These are phyloP conservation scores for Histomonas meleagridis DNA, from an alignment of 208 protist species.

Conservation along the genomic window DNA sequence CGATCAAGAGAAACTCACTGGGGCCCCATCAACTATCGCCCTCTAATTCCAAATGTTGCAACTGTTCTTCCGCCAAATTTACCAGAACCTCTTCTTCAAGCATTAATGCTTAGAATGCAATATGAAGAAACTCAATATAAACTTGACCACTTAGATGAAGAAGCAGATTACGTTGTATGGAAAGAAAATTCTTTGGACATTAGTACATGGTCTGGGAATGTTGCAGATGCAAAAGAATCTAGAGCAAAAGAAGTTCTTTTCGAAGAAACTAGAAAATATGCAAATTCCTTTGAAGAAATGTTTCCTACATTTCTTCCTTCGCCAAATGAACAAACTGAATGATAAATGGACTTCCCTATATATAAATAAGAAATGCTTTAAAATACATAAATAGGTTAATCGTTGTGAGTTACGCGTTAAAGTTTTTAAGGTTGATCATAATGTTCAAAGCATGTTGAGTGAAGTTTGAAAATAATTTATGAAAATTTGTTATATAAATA, in stretches of 20 bases:
- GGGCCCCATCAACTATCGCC: neutral
- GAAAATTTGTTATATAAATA: too few species aligned
- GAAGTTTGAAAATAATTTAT: too few species aligned
- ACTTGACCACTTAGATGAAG: neutral
- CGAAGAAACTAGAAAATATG: too few species aligned
- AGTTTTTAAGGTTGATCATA: too few species aligned
- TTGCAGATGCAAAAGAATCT: neutral
- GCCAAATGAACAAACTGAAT: too few species aligned
- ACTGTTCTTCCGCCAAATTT: neutral
- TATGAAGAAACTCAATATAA: slow-evolving; percentile 17
- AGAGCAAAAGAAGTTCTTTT: neutral
- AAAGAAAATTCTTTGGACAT: neutral
- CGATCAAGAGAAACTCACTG: neutral
- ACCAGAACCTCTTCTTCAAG: neutral
- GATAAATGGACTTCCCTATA: too few species aligned
- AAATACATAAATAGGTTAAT: too few species aligned
- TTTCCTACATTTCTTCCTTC: too few species aligned
- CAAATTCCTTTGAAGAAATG: too few species aligned
- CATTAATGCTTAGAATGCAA: neutral
- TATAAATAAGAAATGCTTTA: too few species aligned
- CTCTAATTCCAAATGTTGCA: slow-evolving; percentile 7
- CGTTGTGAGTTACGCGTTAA: too few species aligned
- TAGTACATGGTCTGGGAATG: neutral
- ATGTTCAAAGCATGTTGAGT: too few species aligned
- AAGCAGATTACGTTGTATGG: neutral